Conservation (phyloP, 140 eudicot species). For the Anethum foeniculum region DNA sequence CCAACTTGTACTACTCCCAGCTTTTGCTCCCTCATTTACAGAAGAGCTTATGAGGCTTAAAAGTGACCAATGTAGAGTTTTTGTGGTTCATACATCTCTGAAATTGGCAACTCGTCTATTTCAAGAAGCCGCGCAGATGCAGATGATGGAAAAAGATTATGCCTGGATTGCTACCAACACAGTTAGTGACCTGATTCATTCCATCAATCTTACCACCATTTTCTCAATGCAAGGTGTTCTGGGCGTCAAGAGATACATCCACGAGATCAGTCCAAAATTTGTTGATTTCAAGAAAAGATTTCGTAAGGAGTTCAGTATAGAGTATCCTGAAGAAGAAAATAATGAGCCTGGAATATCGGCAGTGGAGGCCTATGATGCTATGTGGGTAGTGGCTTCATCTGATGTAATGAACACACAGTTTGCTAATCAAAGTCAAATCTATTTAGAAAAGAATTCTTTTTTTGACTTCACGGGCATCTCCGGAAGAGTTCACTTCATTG, state of each 20-base stretch:
- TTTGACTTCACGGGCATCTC: constrained; percentile 22
- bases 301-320: constrained; percentile 15
- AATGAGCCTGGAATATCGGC: constrained; percentile 38
- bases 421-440: not conserved
- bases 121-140: constrained; percentile 34
- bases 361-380: constrained; percentile 35
- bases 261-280: constrained; percentile 16
- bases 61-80: constrained; percentile 14
- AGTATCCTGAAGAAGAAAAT: constrained; percentile 36
- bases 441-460: constrained; percentile 5
- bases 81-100: constrained; percentile 39
- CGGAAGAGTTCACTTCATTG: constrained; percentile 23
- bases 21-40: constrained; percentile 15
- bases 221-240: constrained; percentile 46
- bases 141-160: constrained; percentile 42
- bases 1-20: constrained; percentile 24
- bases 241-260: constrained; percentile 34
- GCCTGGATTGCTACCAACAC: constrained; percentile 45
- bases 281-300: constrained; percentile 28
- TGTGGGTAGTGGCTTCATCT: constrained; percentile 26
- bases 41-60: constrained; percentile 35
- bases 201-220: constrained; percentile 26
- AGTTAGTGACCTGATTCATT: constrained; percentile 35
- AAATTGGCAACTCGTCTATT: constrained; percentile 32
- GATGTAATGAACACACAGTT: constrained; percentile 1